Percentiles rank a stretch among this genome's conserved stretches.
These are phyloP conservation scores for Fraxinus quadrangulata DNA, from an alignment of 257 asterid genomes.

Conservation along the genomic window DNA sequence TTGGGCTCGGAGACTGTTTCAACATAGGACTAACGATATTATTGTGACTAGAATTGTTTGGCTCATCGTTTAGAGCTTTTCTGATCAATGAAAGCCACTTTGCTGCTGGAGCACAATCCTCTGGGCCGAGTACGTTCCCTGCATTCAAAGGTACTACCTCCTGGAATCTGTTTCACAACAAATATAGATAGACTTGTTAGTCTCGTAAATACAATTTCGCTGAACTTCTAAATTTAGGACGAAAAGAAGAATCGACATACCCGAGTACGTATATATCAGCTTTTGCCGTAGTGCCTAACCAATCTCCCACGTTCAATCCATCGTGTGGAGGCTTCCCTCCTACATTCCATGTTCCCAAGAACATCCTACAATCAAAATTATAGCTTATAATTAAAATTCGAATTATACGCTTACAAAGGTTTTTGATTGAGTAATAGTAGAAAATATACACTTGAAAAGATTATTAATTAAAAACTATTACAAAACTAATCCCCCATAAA, in stretches of 20 bases:
- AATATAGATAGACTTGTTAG: too few relatives aligned
- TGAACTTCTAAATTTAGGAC: too few relatives aligned
- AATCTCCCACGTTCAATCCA: conserved; percentile 55
- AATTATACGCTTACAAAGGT: too few relatives aligned
- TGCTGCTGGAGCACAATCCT: conserved; percentile 66
- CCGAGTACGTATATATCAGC: conserved; percentile 88
- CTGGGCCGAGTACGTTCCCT: conserved; percentile 77
- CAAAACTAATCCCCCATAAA: too few relatives aligned
- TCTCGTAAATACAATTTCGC: too few relatives aligned
- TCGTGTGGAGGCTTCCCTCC: conserved; percentile 83
- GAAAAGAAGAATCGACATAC: conserved; percentile 32
- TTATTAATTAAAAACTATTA: too few relatives aligned
- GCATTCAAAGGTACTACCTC: conserved; percentile 90
- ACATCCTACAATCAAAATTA: conserved; percentile 47
- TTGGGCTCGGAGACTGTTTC: conserved; percentile 28
- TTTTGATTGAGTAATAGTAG: too few relatives aligned
- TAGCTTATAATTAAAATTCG: too few relatives aligned
- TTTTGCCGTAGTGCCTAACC: conserved; percentile 58
- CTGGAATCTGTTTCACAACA: conserved; percentile 58
- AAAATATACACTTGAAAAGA: too few relatives aligned
- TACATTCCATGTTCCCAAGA: conserved; percentile 97
- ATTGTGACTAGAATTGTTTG: conserved; percentile 6
- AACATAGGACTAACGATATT: not conserved
- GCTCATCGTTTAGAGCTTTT: conserved; percentile 43
- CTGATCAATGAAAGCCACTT: conserved; percentile 73